Conservation (phyloP, 2,329 filamentous ascomycete genomes). For the Curvularia sp. region DNA sequence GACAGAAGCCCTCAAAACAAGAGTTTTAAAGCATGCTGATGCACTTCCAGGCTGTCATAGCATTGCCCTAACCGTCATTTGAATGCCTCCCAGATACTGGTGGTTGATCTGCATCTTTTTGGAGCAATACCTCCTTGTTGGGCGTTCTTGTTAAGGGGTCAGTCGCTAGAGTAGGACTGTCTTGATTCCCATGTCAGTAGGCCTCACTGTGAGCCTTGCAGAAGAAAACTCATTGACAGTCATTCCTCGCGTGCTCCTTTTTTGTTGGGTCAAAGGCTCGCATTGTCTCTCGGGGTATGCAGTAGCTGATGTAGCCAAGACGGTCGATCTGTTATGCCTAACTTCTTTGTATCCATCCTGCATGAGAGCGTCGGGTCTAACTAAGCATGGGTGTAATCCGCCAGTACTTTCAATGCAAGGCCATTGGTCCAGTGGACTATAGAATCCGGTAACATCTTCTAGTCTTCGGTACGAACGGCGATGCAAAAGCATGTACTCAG, state of each 20-base stretch:
- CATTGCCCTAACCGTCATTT: background rate
- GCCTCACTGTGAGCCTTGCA: background rate
- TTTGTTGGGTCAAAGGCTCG: background rate
- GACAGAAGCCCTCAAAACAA: background rate
- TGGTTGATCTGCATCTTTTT: background rate
- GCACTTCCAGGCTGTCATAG: background rate
- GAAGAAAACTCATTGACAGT: background rate
- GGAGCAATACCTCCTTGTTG: background rate
- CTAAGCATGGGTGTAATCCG: background rate
- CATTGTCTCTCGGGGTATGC: background rate
- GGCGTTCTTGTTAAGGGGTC: background rate
- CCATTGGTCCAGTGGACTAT: background rate
- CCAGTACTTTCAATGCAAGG: background rate
- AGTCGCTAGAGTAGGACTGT: background rate
- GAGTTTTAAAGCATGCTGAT: background rate
- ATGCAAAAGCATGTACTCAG: background rate
- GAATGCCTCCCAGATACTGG: background rate
- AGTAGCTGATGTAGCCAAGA: background rate
- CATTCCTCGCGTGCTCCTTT: background rate
- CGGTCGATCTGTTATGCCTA: background rate
- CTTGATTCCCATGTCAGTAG: background rate
- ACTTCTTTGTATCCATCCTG: background rate
- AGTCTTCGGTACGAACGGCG: background rate
- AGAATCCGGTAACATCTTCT: background rate
- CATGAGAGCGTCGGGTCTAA: background rate